phyloP scores from a whole-genome alignment of 2,329 filamentous ascomycete genomes.

The Geosmithia putterillii region DNA sequence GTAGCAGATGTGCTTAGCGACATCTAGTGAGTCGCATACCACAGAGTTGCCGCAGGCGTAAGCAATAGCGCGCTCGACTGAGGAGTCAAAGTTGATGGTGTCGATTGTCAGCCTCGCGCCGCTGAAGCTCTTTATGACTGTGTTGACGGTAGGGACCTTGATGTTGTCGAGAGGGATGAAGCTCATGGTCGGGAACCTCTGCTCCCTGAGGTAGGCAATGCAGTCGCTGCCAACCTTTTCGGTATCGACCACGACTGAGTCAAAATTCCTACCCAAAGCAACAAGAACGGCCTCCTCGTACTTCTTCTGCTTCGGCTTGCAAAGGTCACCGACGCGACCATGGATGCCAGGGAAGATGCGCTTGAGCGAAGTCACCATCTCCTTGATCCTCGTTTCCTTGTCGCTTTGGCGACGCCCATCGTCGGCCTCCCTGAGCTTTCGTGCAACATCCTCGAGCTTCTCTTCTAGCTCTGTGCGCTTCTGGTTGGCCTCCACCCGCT shows the following conservation, averaged over 20 bases:
- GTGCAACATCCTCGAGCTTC: constrained; percentile 70
- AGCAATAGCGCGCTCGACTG: constrained; percentile 81
- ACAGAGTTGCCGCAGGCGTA: constrained; percentile 93
- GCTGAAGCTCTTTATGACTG: constrained; percentile 78
- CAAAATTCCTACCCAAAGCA: constrained; percentile 84
- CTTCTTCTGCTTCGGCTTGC: constrained; percentile 94
- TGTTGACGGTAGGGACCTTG: constrained; percentile 83
- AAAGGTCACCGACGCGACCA: constrained; percentile 80
- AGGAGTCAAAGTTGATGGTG: constrained; percentile 84
- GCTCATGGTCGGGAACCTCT: constrained; percentile 75
- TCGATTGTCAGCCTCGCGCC: constrained; percentile 86
- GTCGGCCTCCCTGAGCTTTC: constrained; percentile 73
- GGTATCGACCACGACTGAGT: constrained; percentile 88
- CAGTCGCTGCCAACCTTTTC: constrained; percentile 91
- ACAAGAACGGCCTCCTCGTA: constrained; percentile 88
- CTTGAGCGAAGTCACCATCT: constrained; percentile 76
- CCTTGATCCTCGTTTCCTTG: constrained; percentile 66
- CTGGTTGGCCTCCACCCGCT: constrained; percentile 69
- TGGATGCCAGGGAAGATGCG: constrained; percentile 86
- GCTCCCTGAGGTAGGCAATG: constrained; percentile 86
- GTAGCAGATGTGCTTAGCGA: constrained; percentile 85
- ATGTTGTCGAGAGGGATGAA: constrained; percentile 97
- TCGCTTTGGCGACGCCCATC: constrained; percentile 77
- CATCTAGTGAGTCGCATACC: constrained; percentile 76
- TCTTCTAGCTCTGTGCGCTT: constrained; percentile 83